phyloP scores from a whole-genome alignment of 192 early-diverging fungal genomes.

The Dimargaris xerosporica region DNA sequence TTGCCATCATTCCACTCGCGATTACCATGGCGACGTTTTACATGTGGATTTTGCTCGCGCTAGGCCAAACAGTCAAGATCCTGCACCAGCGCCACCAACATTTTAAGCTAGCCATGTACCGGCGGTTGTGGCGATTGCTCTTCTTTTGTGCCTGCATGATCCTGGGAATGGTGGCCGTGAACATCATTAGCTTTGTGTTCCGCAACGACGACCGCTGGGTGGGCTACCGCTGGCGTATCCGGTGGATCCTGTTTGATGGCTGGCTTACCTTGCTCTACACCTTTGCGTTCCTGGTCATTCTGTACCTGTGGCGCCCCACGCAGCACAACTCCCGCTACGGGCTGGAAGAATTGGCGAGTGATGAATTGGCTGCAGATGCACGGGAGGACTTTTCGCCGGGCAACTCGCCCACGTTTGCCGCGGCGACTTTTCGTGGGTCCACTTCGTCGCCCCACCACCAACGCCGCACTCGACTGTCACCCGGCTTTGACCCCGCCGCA shows the following conservation, averaged over 20 bases:
- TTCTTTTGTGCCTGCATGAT: slow-evolving; percentile 58
- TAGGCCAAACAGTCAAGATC: slow-evolving; percentile 58
- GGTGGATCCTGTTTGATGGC: slow-evolving; percentile 87
- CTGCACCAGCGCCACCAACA: slow-evolving; percentile 66
- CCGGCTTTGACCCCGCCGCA: not conserved
- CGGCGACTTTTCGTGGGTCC: not conserved
- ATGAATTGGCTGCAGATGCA: slow-evolving; percentile 54
- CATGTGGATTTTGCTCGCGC: slow-evolving; percentile 76
- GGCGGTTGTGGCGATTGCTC: slow-evolving; percentile 61
- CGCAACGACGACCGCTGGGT: slow-evolving; percentile 47
- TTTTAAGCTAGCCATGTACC: slow-evolving; percentile 89
- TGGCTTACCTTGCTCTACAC: slow-evolving; percentile 86
- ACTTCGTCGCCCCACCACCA: not conserved
- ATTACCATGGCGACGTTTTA: slow-evolving; percentile 87
- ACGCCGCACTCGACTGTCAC: not conserved
- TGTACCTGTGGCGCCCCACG: slow-evolving; percentile 85
- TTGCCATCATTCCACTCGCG: slow-evolving; percentile 78
- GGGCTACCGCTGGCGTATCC: slow-evolving; percentile 61
- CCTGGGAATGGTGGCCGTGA: slow-evolving; percentile 64
- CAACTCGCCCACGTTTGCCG: slow-evolving; percentile 5
- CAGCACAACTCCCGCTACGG: slow-evolving; percentile 82
- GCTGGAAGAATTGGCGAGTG: slow-evolving; percentile 62
- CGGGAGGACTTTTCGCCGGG: slow-evolving; percentile 26
- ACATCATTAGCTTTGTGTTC: slow-evolving; percentile 59
- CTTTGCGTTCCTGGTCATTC: slow-evolving; percentile 57